These are phyloP conservation scores for Leucosporidium creatinivorum DNA, from an alignment of 768 basidiomycete genomes.

Conservation along the genomic window DNA sequence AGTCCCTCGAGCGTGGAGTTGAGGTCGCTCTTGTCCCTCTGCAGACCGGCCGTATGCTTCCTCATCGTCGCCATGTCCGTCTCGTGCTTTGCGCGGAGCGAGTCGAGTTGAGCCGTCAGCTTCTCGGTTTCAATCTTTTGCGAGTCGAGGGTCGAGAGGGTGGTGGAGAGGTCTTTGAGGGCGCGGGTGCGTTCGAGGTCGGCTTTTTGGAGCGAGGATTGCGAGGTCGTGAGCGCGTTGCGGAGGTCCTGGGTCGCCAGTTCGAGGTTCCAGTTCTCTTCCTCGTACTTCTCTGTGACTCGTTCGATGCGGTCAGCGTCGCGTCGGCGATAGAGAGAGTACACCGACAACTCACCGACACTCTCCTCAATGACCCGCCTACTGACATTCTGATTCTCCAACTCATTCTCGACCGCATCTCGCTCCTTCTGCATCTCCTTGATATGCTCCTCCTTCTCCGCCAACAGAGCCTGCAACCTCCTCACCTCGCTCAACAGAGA, in stretches of 20 bases:
- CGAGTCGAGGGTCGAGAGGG: conserved; percentile 72
- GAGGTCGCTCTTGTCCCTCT: conserved; percentile 86
- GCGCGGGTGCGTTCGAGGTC: conserved; percentile 78
- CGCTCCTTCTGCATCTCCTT: conserved; percentile 87
- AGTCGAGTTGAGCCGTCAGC: conserved; percentile 48
- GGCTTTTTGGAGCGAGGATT: conserved; percentile 58
- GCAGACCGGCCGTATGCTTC: conserved; percentile 74
- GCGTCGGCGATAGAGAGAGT: neutral
- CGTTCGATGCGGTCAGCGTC: neutral
- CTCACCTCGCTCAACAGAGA: conserved; percentile 84
- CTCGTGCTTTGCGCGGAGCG: conserved; percentile 83
- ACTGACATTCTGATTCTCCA: conserved; percentile 65
- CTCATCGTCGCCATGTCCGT: conserved; percentile 87
- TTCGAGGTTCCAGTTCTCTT: conserved; percentile 99
- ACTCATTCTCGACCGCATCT: conserved; percentile 71
- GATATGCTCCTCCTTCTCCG: conserved; percentile 85
- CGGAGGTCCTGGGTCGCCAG: conserved; percentile 82
- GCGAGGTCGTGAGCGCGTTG: conserved; percentile 58
- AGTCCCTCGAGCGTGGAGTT: conserved; percentile 69
- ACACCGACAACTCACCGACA: conserved; percentile 53
- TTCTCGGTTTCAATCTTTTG: conserved; percentile 51
- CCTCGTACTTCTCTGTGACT: conserved; percentile 77
- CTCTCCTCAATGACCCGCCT: conserved; percentile 74
- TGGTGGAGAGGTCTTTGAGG: conserved; percentile 60
- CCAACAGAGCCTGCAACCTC: conserved; percentile 78